phyloP scores from a whole-genome alignment of 2,329 filamentous ascomycete species.

The Arachnopeziza araneosa region DNA sequence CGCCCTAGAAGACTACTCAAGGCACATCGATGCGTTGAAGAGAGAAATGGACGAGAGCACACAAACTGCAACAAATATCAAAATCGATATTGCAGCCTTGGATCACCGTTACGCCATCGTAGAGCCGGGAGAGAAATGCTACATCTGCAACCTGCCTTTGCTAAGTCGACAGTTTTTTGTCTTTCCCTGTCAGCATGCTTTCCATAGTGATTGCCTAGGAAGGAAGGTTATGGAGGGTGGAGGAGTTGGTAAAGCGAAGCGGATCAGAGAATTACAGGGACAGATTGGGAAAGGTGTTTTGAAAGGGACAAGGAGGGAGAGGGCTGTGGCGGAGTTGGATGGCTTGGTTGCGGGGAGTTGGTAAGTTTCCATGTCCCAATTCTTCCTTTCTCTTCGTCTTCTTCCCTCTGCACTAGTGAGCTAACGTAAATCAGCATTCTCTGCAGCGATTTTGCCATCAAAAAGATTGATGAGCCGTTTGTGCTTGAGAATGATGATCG shows the following conservation, averaged over 20 bases:
- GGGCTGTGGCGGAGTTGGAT: conserved; percentile 82
- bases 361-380: too few species aligned
- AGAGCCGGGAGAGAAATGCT: conserved; percentile 91
- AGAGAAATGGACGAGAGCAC: conserved; percentile 95
- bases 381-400: too few species aligned
- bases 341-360: conserved; percentile 85
- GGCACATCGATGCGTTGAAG: conserved; percentile 81
- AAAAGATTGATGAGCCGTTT: conserved; percentile 90
- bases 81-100: conserved; percentile 77
- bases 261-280: conserved; percentile 80
- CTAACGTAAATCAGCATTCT: conserved; percentile 58
- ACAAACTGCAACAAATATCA: conserved; percentile 84
- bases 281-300: conserved; percentile 74
- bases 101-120: conserved; percentile 93
- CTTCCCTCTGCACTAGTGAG: neutral
- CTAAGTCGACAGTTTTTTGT: conserved; percentile 94
- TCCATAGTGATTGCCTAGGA: conserved; percentile 91
- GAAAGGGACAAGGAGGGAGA: conserved; percentile 67
- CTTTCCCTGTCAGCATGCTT: conserved; percentile 96
- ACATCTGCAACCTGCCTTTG: conserved; percentile 78
- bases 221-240: conserved; percentile 78
- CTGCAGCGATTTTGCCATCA: conserved; percentile 92
- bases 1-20: conserved; percentile 87
- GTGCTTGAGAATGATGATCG: conserved; percentile 66
- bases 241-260: conserved; percentile 66